phyloP scores from a whole-genome alignment of 345 rosid genomes.

The Citrus sinensis region DNA sequence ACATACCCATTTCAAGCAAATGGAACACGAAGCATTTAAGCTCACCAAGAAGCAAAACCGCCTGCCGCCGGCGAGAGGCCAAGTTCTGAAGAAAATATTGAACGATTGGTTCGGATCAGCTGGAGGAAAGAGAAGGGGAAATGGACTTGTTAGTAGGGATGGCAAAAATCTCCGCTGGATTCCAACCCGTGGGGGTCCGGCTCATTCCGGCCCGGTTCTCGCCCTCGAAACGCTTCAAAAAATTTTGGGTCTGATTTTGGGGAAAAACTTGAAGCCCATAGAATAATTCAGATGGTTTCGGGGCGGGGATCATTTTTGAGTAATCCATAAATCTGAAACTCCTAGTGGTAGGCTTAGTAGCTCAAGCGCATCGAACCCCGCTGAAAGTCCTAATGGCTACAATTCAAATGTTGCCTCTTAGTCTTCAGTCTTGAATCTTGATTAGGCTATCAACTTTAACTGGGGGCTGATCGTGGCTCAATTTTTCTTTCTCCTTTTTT shows the following conservation, averaged over 20 bases:
- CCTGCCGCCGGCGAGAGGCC: conserved; percentile 20
- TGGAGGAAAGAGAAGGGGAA: background rate
- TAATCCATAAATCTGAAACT: too few species aligned
- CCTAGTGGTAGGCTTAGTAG: background rate
- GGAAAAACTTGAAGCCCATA: too few species aligned
- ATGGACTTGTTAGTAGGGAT: background rate
- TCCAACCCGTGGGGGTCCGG: too few species aligned
- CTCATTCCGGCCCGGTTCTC: too few species aligned
- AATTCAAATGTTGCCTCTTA: background rate
- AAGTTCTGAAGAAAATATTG: conserved; percentile 10
- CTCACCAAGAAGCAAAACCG: background rate
- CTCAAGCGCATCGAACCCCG: conserved; percentile 1
- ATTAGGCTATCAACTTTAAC: too few species aligned
- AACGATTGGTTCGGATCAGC: background rate
- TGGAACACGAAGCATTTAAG: background rate
- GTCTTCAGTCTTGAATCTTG: background rate
- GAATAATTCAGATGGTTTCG: too few species aligned
- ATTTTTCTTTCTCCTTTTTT: background rate
- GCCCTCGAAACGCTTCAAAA: too few species aligned
- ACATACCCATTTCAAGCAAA: background rate
- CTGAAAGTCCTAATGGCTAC: background rate
- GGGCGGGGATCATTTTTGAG: too few species aligned
- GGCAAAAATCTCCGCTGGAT: too few species aligned
- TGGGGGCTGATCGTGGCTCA: background rate
- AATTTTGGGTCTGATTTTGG: too few species aligned